These are phyloP conservation scores for Russula compacta DNA, from an alignment of 768 basidiomycete species.

Conservation along the genomic window DNA sequence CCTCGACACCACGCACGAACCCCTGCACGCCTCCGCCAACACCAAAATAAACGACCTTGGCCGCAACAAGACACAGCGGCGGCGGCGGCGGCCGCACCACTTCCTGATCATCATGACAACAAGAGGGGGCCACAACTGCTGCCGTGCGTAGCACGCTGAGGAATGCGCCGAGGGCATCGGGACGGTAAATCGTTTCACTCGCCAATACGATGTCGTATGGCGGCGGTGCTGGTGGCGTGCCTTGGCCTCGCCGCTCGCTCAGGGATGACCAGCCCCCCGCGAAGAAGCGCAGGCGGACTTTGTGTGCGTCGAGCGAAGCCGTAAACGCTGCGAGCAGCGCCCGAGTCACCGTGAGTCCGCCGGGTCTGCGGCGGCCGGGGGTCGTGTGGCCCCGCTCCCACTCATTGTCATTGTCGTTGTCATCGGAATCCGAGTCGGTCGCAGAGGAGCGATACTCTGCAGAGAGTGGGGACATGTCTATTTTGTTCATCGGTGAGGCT, in stretches of 20 bases:
- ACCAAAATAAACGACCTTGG: constrained; percentile 91
- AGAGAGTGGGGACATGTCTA: constrained; percentile 58
- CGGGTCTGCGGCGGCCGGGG: constrained; percentile 27
- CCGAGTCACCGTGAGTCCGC: constrained; percentile 59
- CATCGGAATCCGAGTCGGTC: constrained; percentile 24
- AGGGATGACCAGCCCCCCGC: constrained; percentile 73
- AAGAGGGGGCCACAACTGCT: not conserved
- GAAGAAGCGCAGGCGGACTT: constrained; percentile 64
- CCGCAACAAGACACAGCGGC: constrained; percentile 65
- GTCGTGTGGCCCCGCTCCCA: not conserved
- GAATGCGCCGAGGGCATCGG: constrained; percentile 53
- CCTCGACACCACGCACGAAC: constrained; percentile 49
- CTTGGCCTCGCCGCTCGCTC: constrained; percentile 13
- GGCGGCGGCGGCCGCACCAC: constrained; percentile 14
- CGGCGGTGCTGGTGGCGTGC: constrained; percentile 19
- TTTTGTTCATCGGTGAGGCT: not conserved
- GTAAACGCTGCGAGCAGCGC: constrained; percentile 58
- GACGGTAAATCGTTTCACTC: constrained; percentile 87
- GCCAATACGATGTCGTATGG: constrained; percentile 70
- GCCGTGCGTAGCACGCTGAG: constrained; percentile 38
- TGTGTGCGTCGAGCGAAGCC: constrained; percentile 41
- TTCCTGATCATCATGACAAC: not conserved
- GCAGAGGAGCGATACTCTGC: constrained; percentile 33
- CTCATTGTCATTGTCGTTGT: constrained; percentile 17
- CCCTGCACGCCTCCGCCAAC: constrained; percentile 82